Conservation (phyloP, 352 stramenopile species). For the Globisporangium megalacanthum region DNA sequence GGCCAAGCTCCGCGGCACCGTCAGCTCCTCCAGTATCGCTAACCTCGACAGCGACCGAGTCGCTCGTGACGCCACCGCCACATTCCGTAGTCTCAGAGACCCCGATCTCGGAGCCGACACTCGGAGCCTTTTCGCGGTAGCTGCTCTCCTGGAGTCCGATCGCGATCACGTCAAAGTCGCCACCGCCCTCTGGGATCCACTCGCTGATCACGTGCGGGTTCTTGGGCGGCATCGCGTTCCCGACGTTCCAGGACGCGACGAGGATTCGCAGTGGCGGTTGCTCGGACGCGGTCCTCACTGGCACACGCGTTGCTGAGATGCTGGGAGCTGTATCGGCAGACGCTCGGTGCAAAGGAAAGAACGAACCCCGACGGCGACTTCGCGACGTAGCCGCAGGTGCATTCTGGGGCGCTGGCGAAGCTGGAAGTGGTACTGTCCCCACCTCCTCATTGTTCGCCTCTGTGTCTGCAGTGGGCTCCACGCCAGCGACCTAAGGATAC, state of each 20-base stretch:
- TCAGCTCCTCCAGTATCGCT: neutral
- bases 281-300: neutral
- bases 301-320: neutral
- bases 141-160: conserved; percentile 81
- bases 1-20: neutral
- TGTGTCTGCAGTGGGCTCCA: neutral
- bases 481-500: neutral
- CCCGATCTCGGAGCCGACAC: neutral
- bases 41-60: neutral
- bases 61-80: neutral
- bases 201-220: conserved; percentile 34
- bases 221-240: conserved; percentile 77
- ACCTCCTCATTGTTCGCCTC: neutral
- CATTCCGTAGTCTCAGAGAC: neutral
- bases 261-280: conserved; percentile 38
- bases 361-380: conserved; percentile 3
- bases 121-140: conserved; percentile 45
- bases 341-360: neutral
- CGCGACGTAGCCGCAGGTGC: neutral
- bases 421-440: neutral
- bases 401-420: neutral
- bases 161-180: conserved; percentile 78
- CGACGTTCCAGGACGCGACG: conserved; percentile 81
- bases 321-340: neutral
- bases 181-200: conserved; percentile 77